A percentile compares a stretch with the other conserved stretches of the same genome.
phyloP scores from a whole-genome alignment of 2,329 filamentous ascomycete species.

The Ophiosphaerella herpotricha region DNA sequence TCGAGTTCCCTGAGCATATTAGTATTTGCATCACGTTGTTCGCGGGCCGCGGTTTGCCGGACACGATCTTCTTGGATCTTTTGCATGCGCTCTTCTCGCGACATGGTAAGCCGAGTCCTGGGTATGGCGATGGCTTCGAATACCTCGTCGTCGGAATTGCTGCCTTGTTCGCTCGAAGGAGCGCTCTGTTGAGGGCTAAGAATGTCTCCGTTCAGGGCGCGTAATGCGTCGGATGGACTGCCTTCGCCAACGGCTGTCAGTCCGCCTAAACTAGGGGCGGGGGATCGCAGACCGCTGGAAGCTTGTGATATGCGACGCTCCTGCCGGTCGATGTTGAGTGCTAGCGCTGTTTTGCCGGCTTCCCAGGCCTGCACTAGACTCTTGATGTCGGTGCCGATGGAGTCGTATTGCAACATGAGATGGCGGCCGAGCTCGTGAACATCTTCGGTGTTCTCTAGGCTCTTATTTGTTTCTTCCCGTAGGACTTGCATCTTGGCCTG shows the following conservation, averaged over 20 bases:
- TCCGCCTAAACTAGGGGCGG: constrained; percentile 65
- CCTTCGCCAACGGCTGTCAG: constrained; percentile 60
- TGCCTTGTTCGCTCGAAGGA: constrained; percentile 54
- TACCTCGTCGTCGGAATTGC: constrained; percentile 71
- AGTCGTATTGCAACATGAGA: constrained; percentile 89
- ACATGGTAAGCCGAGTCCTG: constrained; percentile 68
- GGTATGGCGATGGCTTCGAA: constrained; percentile 89
- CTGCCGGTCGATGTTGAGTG: constrained; percentile 80
- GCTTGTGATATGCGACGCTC: constrained; percentile 64
- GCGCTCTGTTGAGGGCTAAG: constrained; percentile 49
- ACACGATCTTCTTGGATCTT: constrained; percentile 88
- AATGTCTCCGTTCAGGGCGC: constrained; percentile 75
- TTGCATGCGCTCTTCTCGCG: constrained; percentile 82
- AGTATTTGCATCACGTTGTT: constrained; percentile 78
- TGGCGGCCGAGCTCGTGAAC: constrained; percentile 74
- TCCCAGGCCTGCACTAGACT: constrained; percentile 57
- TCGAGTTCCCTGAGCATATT: constrained; percentile 93
- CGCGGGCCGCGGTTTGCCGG: constrained; percentile 70
- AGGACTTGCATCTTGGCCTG: constrained; percentile 94
- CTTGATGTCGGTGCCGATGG: constrained; percentile 85
- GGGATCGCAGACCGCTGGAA: constrained; percentile 53
- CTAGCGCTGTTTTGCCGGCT: constrained; percentile 76
- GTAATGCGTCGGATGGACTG: constrained; percentile 70
- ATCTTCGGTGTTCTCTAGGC: constrained; percentile 72
- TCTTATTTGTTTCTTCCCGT: constrained; percentile 83